Evolutionary conservation across 2,329 filamentous ascomycete species (phyloP).

Genomic region (Nothomitra cinnamomea): DNA sequence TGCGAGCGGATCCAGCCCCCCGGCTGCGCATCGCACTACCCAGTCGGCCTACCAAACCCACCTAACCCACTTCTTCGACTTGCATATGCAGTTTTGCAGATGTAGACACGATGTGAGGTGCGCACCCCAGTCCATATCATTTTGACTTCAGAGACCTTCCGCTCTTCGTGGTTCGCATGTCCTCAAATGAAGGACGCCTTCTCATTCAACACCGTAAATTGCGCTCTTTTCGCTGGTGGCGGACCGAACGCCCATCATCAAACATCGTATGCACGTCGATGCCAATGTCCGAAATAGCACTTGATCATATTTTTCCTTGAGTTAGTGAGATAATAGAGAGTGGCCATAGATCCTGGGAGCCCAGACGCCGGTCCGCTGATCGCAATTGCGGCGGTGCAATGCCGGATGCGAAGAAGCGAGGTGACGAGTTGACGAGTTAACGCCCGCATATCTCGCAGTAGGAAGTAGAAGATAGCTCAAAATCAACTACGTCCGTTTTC

Average conservation of each 20-base stretch:
- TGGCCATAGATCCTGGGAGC: too few relatives aligned
- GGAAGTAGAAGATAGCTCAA: too few relatives aligned
- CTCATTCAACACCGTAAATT: constrained; percentile 2
- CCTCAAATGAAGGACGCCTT: constrained; percentile 1
- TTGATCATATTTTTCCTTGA: too few relatives aligned
- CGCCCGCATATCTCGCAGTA: too few relatives aligned
- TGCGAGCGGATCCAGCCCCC: neutral
- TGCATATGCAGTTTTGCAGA: neutral
- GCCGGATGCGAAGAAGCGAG: too few relatives aligned
- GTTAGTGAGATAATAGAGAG: too few relatives aligned
- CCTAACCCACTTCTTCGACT: neutral
- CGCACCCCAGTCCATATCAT: neutral
- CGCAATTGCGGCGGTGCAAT: too few relatives aligned
- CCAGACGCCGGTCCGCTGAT: too few relatives aligned
- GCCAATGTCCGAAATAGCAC: neutral
- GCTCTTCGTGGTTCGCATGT: constrained; percentile 1
- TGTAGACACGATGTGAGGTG: neutral
- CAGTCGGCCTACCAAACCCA: neutral
- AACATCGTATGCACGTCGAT: neutral
- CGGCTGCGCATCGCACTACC: neutral
- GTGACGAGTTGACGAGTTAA: too few relatives aligned
- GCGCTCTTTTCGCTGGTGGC: too few relatives aligned
- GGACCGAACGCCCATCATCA: neutral
- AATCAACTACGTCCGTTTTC: neutral
- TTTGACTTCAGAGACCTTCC: neutral